Base-by-base conservation (phyloP, 345 rosid species). In the Linum tenue region DNA sequence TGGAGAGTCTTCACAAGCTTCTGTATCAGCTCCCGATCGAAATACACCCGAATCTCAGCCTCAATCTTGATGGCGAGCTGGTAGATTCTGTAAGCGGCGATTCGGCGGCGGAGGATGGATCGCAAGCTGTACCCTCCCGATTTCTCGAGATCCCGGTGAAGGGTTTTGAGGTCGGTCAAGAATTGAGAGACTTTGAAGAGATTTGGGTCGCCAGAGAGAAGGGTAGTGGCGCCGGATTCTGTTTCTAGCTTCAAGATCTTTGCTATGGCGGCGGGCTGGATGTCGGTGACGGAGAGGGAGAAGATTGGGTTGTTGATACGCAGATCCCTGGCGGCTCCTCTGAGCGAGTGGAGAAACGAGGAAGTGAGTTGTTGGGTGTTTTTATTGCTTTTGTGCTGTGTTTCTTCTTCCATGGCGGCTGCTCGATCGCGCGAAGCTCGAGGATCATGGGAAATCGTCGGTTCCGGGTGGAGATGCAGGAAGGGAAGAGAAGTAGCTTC, bases 1-100 rank as follows among this genome's bases (percentile, higher is more conserved):
- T 61, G 72, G 2, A 80, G 66, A 2, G 69, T 68, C 14, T 43
- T 61, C 7, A 81, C 71, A 39, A 85, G 70, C 16, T 70, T 75
- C 37, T 65, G 37, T 7, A 85, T 65, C 14, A 7, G 37, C 38
- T 73, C 79, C 43, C 75, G 66, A 66, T 81, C 87, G 5, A 73
- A 10, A 63, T 59, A 75, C 0, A 50, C 69, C 40, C 59, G 84
- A 43, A 73, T 73, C 58, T 81, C 73, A 16, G 73, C 68, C 58
- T 79, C 85, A 7, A 79, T 69, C 1, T 70, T 69, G 36, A 17
- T 64, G 0, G 67, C 82, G 14, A 76, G 51, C 60, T 69, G 81
- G 69, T 77, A 78, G 37, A 83, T 75, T 69, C 65, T 72, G 68
- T 78, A 83, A 48, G 64, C 76, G 62, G 65, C 73, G 66, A 79